These are phyloP conservation scores for Pseudocercospora macadamiae DNA, from an alignment of 2,329 filamentous ascomycete genomes.

Conservation along the genomic window DNA sequence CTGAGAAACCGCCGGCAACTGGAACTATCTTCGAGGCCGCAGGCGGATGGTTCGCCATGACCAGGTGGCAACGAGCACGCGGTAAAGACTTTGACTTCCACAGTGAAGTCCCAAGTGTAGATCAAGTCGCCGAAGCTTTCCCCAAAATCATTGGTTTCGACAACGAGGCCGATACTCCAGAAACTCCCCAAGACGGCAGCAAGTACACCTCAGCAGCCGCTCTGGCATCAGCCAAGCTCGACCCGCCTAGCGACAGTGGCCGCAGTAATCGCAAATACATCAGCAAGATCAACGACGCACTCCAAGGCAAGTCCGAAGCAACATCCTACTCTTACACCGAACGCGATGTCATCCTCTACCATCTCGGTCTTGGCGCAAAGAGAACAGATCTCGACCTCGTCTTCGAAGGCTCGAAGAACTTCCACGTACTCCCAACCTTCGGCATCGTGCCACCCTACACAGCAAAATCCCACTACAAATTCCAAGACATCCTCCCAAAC, in stretches of 20 bases:
- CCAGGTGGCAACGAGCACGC: conserved; percentile 88
- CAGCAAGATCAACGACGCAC: conserved; percentile 73
- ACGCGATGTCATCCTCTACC: conserved; percentile 90
- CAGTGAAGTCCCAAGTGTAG: conserved; percentile 16
- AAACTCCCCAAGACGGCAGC: conserved; percentile 73
- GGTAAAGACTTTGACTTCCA: conserved; percentile 72
- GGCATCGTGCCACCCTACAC: conserved; percentile 92
- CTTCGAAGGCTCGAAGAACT: conserved; percentile 87
- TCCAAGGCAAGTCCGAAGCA: conserved; percentile 57
- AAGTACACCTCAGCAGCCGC: conserved; percentile 54
- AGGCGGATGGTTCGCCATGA: conserved; percentile 86
- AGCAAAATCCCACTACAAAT: conserved; percentile 75
- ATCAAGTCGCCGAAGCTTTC: conserved; percentile 54
- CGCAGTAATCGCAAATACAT: conserved; percentile 36
- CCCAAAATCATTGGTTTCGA: conserved; percentile 82
- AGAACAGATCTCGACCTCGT: conserved; percentile 82
- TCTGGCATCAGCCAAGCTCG: conserved; percentile 62
- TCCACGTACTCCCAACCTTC: conserved; percentile 89
- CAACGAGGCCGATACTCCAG: conserved; percentile 81
- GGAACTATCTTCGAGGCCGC: conserved; percentile 90
- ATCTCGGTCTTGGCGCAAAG: conserved; percentile 86
- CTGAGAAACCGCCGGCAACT: conserved; percentile 79
- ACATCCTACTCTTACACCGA: conserved; percentile 67
- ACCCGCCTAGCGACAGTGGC: conserved; percentile 35
- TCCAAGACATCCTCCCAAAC: conserved; percentile 85